Percentiles rank a stretch among this genome's conserved stretches.
phyloP scores from a whole-genome alignment of 1,284 basidiomycete species.

The Rhodotorula sp. region DNA sequence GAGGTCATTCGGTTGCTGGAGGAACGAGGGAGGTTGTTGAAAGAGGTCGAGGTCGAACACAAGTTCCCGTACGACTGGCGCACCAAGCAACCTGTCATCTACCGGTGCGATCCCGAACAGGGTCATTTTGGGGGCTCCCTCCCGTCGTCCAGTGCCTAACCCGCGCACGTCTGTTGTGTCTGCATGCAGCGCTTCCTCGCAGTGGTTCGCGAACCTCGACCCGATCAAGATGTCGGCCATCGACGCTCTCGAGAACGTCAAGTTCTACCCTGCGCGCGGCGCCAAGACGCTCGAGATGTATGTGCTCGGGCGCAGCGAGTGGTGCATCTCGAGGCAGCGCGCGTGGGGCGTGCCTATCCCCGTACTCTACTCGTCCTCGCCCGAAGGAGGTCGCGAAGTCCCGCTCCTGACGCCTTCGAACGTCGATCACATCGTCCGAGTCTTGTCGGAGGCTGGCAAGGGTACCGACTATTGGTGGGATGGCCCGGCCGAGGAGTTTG shows the following conservation, averaged over 20 bases:
- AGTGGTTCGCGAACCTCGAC: conserved; percentile 95
- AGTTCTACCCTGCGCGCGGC: conserved; percentile 74
- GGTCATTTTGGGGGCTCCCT: neutral
- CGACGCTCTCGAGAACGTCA: conserved; percentile 67
- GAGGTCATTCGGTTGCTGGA: conserved; percentile 66
- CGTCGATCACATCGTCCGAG: conserved; percentile 72
- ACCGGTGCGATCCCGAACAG: conserved; percentile 61
- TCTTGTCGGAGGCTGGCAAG: conserved; percentile 62
- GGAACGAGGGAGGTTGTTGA: conserved; percentile 60
- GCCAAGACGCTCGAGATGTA: conserved; percentile 82
- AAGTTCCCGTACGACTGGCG: conserved; percentile 98
- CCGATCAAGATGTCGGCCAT: conserved; percentile 76
- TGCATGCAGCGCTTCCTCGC: conserved; percentile 80
- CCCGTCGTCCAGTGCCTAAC: neutral
- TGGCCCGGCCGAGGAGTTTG: conserved; percentile 77
- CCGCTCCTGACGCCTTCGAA: conserved; percentile 68
- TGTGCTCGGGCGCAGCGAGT: conserved; percentile 84
- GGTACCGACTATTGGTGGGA: conserved; percentile 90
- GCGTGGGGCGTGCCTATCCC: conserved; percentile 99
- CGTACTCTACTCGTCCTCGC: conserved; percentile 68
- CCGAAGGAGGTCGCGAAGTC: conserved; percentile 43
- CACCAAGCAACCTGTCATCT: conserved; percentile 87
- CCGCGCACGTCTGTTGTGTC: neutral
- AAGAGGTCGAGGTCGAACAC: conserved; percentile 73
- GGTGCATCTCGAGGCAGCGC: conserved; percentile 98